Conservation (phyloP, 116 monocot species). For the Posidonia oceanica region DNA sequence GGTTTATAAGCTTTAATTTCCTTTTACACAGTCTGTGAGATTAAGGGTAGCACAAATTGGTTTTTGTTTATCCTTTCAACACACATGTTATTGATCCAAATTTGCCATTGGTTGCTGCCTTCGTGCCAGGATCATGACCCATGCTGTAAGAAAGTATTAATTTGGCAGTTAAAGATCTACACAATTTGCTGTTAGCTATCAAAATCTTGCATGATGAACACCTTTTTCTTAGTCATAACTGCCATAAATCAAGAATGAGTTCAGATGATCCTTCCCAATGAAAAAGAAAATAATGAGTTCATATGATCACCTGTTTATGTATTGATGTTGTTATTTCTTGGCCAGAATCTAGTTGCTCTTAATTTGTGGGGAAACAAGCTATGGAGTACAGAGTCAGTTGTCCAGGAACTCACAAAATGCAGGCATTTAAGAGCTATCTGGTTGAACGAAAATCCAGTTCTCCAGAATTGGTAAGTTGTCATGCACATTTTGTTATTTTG, state of each 20-base stretch:
- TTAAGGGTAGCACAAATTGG: too few species aligned
- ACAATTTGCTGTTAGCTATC: background rate
- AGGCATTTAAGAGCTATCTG: slow-evolving; percentile 67
- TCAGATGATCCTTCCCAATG: too few species aligned
- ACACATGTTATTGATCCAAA: too few species aligned
- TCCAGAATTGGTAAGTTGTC: slow-evolving; percentile 35
- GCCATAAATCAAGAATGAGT: too few species aligned
- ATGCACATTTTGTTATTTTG: background rate
- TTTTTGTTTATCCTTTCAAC: too few species aligned
- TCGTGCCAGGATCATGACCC: too few species aligned
- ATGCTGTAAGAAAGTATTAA: too few species aligned
- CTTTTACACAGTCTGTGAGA: too few species aligned
- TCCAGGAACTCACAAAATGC: slow-evolving; percentile 60
- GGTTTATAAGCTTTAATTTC: too few species aligned
- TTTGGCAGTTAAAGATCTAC: too few species aligned
- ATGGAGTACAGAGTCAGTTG: slow-evolving; percentile 39
- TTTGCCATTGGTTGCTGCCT: too few species aligned
- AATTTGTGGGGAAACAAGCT: slow-evolving; percentile 98
- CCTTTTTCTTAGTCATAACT: background rate
- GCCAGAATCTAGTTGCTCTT: slow-evolving; percentile 81
- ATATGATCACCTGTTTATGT: background rate
- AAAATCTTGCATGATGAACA: background rate
- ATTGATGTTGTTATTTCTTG: slow-evolving; percentile 5
- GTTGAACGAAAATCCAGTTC: slow-evolving; percentile 89
- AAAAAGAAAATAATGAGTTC: too few species aligned